Percentiles rank a stretch among this genome's conserved stretches.
phyloP scores from a whole-genome alignment of 768 basidiomycete species.

The Kwoniella dejecticola region DNA sequence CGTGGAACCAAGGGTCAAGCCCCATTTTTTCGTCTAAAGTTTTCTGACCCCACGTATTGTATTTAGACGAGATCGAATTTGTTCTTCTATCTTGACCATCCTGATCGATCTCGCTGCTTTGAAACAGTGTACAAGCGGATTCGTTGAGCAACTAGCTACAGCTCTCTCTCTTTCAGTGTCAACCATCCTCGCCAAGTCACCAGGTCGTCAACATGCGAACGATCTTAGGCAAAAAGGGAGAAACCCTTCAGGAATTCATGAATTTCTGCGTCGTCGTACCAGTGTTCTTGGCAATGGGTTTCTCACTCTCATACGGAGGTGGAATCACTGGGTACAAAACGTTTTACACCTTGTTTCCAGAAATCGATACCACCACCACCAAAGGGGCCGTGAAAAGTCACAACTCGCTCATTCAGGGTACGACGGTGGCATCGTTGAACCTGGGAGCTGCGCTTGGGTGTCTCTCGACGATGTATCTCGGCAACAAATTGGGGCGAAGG shows the following conservation, averaged over 20 bases:
- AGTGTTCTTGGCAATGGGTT: slow-evolving; percentile 32
- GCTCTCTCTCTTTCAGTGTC: too few relatives aligned
- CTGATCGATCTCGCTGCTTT: too few relatives aligned
- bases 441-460: slow-evolving; percentile 27
- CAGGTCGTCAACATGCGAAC: not conserved
- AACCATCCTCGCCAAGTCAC: too few relatives aligned
- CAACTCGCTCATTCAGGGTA: slow-evolving; percentile 29
- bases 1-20: not conserved
- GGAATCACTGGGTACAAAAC: slow-evolving; percentile 23
- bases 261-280: slow-evolving; percentile 29
- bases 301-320: slow-evolving; percentile 25
- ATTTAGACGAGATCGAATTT: too few relatives aligned
- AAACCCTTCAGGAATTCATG: slow-evolving; percentile 28
- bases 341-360: slow-evolving; percentile 25
- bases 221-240: slow-evolving; percentile 16
- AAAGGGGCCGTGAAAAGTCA: slow-evolving; percentile 23
- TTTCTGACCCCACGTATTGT: not conserved
- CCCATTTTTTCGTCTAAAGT: not conserved
- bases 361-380: slow-evolving; percentile 27
- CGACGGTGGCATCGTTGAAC: slow-evolving; percentile 21
- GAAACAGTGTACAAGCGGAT: too few relatives aligned
- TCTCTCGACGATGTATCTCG: slow-evolving; percentile 27
- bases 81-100: too few relatives aligned
- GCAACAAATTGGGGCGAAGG: slow-evolving; percentile 28
- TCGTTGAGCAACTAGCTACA: too few relatives aligned